Evolutionary conservation across 1,284 basidiomycete genomes (phyloP).

Genomic region (Leucoagaricus sp.): DNA sequence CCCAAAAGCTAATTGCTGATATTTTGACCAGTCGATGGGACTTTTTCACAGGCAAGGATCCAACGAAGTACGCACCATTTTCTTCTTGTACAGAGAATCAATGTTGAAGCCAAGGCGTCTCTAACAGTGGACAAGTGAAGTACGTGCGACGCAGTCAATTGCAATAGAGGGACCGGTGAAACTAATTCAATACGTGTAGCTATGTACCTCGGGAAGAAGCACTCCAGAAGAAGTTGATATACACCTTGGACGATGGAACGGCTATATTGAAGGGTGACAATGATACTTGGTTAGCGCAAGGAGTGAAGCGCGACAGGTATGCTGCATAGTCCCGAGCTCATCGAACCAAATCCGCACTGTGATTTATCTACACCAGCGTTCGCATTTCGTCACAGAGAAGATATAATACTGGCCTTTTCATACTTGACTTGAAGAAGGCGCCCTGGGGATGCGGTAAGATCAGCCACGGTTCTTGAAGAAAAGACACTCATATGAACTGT

Average conservation of each 20-base stretch:
- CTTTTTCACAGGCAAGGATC: slow-evolving; percentile 62
- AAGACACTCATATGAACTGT: background rate
- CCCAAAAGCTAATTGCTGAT: background rate
- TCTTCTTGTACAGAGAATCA: slow-evolving; percentile 16
- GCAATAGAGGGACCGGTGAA: background rate
- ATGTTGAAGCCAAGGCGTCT: slow-evolving; percentile 4
- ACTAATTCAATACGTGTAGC: slow-evolving; percentile 30
- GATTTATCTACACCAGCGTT: slow-evolving; percentile 42
- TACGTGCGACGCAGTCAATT: slow-evolving; percentile 32
- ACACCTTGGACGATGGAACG: slow-evolving; percentile 50
- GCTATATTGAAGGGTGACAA: slow-evolving; percentile 74
- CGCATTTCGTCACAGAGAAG: slow-evolving; percentile 53
- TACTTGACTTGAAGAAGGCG: slow-evolving; percentile 61
- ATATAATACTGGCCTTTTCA: slow-evolving; percentile 66
- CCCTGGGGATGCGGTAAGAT: slow-evolving; percentile 66
- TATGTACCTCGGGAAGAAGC: slow-evolving; percentile 54
- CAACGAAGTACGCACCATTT: slow-evolving; percentile 55
- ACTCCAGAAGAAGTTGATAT: slow-evolving; percentile 48
- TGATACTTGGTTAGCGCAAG: slow-evolving; percentile 48
- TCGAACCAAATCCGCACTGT: too few species aligned
- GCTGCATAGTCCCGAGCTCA: slow-evolving; percentile 14
- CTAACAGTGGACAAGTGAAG: slow-evolving; percentile 57
- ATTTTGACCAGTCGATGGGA: slow-evolving; percentile 16
- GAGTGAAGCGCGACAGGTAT: slow-evolving; percentile 56
- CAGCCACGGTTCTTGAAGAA: background rate